Evolutionary conservation across 2,329 filamentous ascomycete genomes (phyloP), one percentile per base, ranked within the genome.

Genomic region (Penicillium concentricum): DNA sequence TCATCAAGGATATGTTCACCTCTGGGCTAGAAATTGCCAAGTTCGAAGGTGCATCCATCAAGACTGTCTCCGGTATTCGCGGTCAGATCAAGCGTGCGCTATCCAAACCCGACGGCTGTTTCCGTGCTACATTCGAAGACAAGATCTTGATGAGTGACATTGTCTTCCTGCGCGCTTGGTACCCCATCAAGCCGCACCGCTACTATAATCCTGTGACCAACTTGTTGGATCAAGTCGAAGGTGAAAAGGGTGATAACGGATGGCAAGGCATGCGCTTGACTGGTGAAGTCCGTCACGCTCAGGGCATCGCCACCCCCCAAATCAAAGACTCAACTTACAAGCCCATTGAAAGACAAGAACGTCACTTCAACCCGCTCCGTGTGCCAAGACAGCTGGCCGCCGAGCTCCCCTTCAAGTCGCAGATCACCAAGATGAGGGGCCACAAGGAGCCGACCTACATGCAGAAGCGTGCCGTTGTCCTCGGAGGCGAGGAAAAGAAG

Each of bases 1-100:
- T 99, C 73, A 92, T 99, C 78, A 95, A 94, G 75, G 91, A 96
- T 78, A 99, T 99, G 94, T 99, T 99, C 82, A 92, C 86, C 71
- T 88, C 89, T 0, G 83, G 91, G 0, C 86, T 99, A 41, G 94
- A 99, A 73, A 94, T 99, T 63, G 93, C 94, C 69, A 99, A 97
- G 73, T 99, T 99, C 70, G 94, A 99, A 78, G 94, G 94, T 56
- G 94, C 94, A 10, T 87, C 90, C 54, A 93, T 99, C 78, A 91
- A 92, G 71, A 99, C 95, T 0, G 95, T 99, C 24, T 97, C 92
- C 1, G 95, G 95, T 51, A 87, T 99, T 59, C 85, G 94, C 41
- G 94, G 94, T 60, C 94, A 99, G 76, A 97, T 99, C 84, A 99
- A 99, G 80, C 88, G 92, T 59, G 93, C 94, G 0, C 82, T 99